Conservation (phyloP, 495 filamentous ascomycete genomes). For the Xylaria acuta region DNA sequence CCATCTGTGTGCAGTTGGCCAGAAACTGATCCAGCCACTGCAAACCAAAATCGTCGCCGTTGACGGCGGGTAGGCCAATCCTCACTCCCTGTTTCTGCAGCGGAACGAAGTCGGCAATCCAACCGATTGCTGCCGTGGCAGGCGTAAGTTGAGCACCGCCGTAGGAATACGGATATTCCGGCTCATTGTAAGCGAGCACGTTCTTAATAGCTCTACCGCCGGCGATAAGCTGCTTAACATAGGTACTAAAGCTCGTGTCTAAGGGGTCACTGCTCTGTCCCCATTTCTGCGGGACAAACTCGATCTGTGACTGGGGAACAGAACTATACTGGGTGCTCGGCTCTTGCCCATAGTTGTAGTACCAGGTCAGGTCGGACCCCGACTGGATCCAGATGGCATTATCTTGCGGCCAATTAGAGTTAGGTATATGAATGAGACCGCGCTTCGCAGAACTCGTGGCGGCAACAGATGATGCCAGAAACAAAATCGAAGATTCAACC, state of each 20-base stretch:
- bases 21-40: neutral
- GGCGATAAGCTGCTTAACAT: neutral
- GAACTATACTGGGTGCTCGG: neutral
- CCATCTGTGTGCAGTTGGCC: neutral
- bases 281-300: slow-evolving; percentile 5
- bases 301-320: neutral
- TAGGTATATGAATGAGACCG: neutral
- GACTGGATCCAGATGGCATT: neutral
- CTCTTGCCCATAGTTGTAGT: neutral
- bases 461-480: neutral
- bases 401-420: slow-evolving; percentile 3
- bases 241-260: neutral
- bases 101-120: neutral
- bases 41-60: neutral
- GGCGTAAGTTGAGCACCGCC: neutral
- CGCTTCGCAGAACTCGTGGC: neutral
- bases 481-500: neutral
- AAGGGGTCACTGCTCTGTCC: neutral
- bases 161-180: neutral
- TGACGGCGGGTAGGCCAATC: neutral
- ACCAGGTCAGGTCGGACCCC: neutral
- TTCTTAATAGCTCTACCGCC: neutral
- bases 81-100: neutral
- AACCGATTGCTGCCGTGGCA: neutral
- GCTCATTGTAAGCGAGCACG: neutral